Conservation (phyloP, 2,329 filamentous ascomycete species). For the Microdochium paspali region DNA sequence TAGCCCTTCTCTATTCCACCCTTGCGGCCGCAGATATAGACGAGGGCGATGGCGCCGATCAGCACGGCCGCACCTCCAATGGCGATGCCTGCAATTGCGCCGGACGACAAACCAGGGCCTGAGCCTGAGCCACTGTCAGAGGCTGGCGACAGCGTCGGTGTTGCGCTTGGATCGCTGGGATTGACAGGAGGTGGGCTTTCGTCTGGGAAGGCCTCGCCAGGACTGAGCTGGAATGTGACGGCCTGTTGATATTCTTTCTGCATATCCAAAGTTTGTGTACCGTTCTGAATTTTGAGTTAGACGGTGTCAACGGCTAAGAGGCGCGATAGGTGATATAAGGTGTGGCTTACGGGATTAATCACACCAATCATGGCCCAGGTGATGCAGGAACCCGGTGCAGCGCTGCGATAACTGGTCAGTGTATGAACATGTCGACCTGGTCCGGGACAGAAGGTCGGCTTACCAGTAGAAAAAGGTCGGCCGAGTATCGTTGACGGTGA, state of each 20-base stretch:
- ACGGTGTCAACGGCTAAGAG: too few species aligned
- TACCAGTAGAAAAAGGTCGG: constrained; percentile 61
- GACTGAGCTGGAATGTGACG: constrained; percentile 42
- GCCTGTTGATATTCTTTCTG: constrained; percentile 38
- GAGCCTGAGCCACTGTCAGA: not conserved
- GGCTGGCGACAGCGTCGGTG: constrained; percentile 11
- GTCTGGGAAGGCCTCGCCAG: constrained; percentile 43
- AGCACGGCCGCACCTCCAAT: constrained; percentile 39
- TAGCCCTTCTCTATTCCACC: constrained; percentile 27
- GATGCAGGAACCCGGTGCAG: constrained; percentile 56
- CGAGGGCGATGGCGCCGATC: constrained; percentile 29
- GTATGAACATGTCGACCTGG: not conserved
- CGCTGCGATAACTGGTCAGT: constrained; percentile 13
- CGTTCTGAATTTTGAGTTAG: constrained; percentile 31
- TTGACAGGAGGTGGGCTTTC: constrained; percentile 19
- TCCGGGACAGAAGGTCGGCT: not conserved
- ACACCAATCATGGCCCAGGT: constrained; percentile 63
- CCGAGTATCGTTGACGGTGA: constrained; percentile 10
- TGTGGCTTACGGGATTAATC: constrained; percentile 53
- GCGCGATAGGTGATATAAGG: not conserved
- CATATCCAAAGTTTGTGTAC: constrained; percentile 33
- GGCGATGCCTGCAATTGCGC: constrained; percentile 51
- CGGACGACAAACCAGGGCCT: constrained; percentile 20
- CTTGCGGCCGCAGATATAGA: constrained; percentile 37
- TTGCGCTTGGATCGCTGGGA: constrained; percentile 9